phyloP scores from a whole-genome alignment of 345 rosid genomes.

The Populus davidiana region DNA sequence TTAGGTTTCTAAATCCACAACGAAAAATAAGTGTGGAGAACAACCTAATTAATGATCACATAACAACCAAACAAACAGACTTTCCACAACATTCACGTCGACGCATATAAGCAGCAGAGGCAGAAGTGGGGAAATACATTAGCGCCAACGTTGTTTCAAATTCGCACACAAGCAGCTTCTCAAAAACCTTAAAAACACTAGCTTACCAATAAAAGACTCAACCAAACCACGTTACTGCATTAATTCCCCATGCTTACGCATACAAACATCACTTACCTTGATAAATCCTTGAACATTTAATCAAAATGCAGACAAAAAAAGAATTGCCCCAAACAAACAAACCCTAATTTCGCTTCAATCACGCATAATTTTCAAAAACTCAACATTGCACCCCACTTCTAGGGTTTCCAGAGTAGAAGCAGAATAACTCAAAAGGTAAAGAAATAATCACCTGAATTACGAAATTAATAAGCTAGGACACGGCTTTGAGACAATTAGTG shows the following conservation, averaged over 20 bases:
- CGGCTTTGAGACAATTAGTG: background rate
- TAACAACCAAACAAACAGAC: no score
- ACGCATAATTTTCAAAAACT: slow-evolving; percentile 4
- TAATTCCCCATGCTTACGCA: background rate
- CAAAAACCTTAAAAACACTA: background rate
- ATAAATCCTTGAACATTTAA: background rate
- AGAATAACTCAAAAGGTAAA: background rate
- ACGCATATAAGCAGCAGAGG: background rate
- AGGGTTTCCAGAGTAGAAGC: slow-evolving; percentile 14
- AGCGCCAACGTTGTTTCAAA: no score
- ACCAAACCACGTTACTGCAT: slow-evolving; percentile 1
- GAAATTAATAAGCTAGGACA: slow-evolving; percentile 17
- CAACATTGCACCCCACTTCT: slow-evolving; percentile 9
- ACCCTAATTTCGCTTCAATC: slow-evolving; percentile 12
- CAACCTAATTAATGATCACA: no score
- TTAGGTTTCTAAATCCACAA: background rate
- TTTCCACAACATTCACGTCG: no score
- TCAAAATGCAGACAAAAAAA: slow-evolving; percentile 6
- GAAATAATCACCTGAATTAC: slow-evolving; percentile 21
- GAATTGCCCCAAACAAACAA: slow-evolving; percentile 12
- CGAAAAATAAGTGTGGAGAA: no score
- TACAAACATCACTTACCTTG: background rate
- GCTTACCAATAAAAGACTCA: background rate
- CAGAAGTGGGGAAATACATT: background rate
- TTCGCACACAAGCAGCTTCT: background rate